Evolutionary conservation across 345 rosid species (phyloP).

Genomic region (Euphorbia pulcherrima): DNA sequence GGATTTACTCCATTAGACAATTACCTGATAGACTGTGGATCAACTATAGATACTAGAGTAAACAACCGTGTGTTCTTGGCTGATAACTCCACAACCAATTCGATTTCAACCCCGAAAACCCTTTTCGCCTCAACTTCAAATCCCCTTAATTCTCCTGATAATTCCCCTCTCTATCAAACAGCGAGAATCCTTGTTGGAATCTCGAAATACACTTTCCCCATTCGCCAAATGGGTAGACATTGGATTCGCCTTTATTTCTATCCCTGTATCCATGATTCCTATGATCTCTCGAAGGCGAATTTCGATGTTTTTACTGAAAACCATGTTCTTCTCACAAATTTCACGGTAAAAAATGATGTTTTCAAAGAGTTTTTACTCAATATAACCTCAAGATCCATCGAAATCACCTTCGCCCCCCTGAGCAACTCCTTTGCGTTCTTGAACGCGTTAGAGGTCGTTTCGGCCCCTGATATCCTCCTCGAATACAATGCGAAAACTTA

Average conservation of each 20-base stretch:
- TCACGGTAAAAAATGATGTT: conserved; percentile 30
- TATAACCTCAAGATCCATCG: conserved; percentile 44
- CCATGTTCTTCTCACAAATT: conserved; percentile 51
- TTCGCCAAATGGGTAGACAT: conserved; percentile 56
- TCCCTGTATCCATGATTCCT: conserved; percentile 51
- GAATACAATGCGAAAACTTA: conserved; percentile 29
- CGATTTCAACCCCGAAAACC: conserved; percentile 41
- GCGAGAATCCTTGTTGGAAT: conserved; percentile 60
- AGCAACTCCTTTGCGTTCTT: conserved; percentile 55
- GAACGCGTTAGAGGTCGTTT: conserved; percentile 76
- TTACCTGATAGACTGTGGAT: conserved; percentile 82
- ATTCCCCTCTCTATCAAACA: conserved; percentile 60
- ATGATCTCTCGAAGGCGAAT: conserved; percentile 50
- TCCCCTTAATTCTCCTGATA: conserved; percentile 32
- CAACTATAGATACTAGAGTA: conserved; percentile 46
- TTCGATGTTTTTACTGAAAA: conserved; percentile 56
- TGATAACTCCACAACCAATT: conserved; percentile 51
- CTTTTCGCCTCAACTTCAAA: conserved; percentile 40
- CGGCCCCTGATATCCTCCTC: conserved; percentile 61
- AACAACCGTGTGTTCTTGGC: conserved; percentile 56
- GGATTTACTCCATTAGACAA: conserved; percentile 65
- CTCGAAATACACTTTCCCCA: conserved; percentile 59
- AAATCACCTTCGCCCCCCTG: conserved; percentile 56
- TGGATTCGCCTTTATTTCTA: conserved; percentile 86
- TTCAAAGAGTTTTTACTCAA: conserved; percentile 70